Conservation (phyloP, 345 rosid species). For the Syzygium jambos region DNA sequence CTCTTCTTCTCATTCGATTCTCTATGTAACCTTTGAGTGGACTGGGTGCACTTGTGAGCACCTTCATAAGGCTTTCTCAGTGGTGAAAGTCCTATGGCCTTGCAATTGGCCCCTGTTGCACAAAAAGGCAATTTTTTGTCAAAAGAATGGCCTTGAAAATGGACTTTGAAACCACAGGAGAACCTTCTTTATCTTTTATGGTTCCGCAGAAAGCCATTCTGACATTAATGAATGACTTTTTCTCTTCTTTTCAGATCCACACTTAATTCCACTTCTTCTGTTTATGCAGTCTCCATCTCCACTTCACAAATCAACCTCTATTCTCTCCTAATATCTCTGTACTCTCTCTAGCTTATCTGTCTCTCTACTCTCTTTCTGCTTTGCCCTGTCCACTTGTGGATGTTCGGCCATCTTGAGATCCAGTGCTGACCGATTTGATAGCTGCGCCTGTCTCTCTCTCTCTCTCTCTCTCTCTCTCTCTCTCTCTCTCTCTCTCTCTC, state of each 20-base stretch:
- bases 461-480: not conserved
- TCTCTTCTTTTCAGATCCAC: not conserved
- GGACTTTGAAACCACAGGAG: not conserved
- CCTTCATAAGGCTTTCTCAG: not conserved
- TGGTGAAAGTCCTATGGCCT: not conserved
- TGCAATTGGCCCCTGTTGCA: not conserved
- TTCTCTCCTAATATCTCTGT: not conserved
- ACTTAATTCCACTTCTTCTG: not conserved
- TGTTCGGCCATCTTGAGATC: not conserved
- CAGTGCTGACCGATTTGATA: not conserved
- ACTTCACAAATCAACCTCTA: not conserved
- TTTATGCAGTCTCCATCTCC: not conserved
- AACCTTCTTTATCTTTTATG: not conserved
- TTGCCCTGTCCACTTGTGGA: not conserved
- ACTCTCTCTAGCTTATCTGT: not conserved
- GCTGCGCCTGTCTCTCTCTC: not conserved
- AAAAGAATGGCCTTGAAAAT: not conserved
- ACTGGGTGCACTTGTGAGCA: not conserved
- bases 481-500: not conserved
- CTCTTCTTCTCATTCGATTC: not conserved
- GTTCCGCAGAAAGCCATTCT: not conserved
- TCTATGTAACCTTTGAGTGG: not conserved
- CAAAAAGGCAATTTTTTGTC: not conserved
- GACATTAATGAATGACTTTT: not conserved
- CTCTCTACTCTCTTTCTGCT: not conserved